A percentile compares a stretch with the other conserved stretches of the same genome.
These are phyloP conservation scores for Mrakia blollopis DNA, from an alignment of 768 basidiomycete genomes.

Conservation along the genomic window DNA sequence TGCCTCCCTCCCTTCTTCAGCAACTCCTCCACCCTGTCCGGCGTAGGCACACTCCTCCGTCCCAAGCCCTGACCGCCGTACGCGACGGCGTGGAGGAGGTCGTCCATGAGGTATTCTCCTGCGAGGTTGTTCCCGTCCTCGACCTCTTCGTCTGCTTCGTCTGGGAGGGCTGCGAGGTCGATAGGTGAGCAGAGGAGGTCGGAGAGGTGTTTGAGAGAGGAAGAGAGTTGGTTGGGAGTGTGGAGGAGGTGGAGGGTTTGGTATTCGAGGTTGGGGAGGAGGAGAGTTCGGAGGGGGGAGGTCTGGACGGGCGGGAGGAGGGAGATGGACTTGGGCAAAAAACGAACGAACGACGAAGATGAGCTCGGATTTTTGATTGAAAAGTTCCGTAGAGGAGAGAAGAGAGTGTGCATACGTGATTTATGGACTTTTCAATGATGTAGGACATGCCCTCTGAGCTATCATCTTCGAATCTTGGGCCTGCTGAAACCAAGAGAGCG, in stretches of 20 bases:
- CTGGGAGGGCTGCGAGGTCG: neutral
- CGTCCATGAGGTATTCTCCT: conserved; percentile 12
- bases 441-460: neutral
- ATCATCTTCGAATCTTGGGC: neutral
- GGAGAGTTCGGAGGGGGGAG: neutral
- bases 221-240: neutral
- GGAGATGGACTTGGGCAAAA: neutral
- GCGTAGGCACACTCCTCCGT: neutral
- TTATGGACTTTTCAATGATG: neutral
- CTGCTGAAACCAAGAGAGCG: neutral
- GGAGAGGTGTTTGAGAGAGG: neutral
- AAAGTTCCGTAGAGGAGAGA: too few relatives aligned
- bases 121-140: neutral
- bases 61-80: neutral
- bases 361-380: neutral
- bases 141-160: neutral
- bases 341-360: neutral
- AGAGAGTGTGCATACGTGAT: neutral
- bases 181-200: neutral
- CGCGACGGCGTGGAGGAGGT: conserved; percentile 6
- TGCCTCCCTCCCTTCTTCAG: neutral
- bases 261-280: conserved; percentile 16
- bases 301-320: neutral
- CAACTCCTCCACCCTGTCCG: neutral
- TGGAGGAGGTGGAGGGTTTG: conserved; percentile 1